A percentile compares a stretch with the other conserved stretches of the same genome.
Evolutionary conservation across 345 rosid genomes (phyloP).

Genomic region (Murraya koenigii): DNA sequence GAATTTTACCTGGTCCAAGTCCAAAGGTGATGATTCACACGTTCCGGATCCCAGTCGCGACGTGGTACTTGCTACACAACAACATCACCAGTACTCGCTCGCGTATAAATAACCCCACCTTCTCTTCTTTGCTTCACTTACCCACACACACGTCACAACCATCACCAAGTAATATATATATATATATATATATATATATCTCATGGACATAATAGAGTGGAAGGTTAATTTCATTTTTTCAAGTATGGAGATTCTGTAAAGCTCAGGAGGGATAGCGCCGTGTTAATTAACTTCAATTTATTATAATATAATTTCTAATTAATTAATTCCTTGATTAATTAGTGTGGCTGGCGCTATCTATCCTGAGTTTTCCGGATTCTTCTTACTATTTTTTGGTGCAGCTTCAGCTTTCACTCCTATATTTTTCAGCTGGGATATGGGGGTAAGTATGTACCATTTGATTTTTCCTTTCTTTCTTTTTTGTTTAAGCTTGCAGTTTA

Average conservation of each 20-base stretch:
- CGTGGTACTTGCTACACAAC: too few species aligned
- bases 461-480: too few species aligned
- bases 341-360: constrained; percentile 67
- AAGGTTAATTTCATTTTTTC: too few species aligned
- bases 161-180: too few species aligned
- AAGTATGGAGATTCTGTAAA: constrained; percentile 48
- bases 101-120: constrained; percentile 32
- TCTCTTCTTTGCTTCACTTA: not conserved
- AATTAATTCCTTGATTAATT: too few species aligned
- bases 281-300: not conserved
- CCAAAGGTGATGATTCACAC: too few species aligned
- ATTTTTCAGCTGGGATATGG: not conserved
- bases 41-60: too few species aligned
- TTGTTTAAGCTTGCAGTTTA: not conserved
- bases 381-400: constrained; percentile 22
- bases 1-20: too few species aligned
- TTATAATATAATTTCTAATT: not conserved
- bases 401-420: constrained; percentile 3
- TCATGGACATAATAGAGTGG: too few species aligned
- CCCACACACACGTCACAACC: constrained; percentile 3
- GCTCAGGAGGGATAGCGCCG: constrained; percentile 95
- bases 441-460: not conserved
- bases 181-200: not conserved
- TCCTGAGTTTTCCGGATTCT: constrained; percentile 68
- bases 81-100: not conserved